These are phyloP conservation scores for Stentor coeruleus DNA, from an alignment of 73 alveolate genomes.

Conservation along the genomic window DNA sequence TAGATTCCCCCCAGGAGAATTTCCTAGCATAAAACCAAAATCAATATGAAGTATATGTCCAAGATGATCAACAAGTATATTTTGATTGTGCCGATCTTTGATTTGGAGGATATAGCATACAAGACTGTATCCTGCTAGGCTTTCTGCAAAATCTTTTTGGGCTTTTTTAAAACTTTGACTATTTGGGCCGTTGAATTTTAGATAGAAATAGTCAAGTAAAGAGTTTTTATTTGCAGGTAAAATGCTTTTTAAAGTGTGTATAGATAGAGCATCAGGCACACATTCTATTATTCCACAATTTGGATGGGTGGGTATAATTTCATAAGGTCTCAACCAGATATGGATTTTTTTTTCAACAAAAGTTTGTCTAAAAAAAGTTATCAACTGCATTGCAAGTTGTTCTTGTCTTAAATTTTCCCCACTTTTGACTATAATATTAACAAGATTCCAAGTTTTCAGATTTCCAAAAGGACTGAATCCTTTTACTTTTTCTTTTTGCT, in stretches of 20 bases:
- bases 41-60: slow-evolving; percentile 98
- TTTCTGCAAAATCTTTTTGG: slow-evolving; percentile 82
- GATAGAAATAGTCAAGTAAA: slow-evolving; percentile 46
- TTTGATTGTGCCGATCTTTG: slow-evolving; percentile 98
- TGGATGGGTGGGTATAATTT: slow-evolving; percentile 74
- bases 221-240: slow-evolving; percentile 32
- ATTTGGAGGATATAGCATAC: slow-evolving; percentile 89
- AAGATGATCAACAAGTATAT: slow-evolving; percentile 86
- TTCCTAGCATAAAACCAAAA: slow-evolving; percentile 93
- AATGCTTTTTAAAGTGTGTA: slow-evolving; percentile 74
- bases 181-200: slow-evolving; percentile 32
- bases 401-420: slow-evolving; percentile 87
- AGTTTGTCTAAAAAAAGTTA: slow-evolving; percentile 57
- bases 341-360: slow-evolving; percentile 45
- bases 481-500: slow-evolving; percentile 72
- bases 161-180: slow-evolving; percentile 76
- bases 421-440: slow-evolving; percentile 68
- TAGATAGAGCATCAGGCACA: slow-evolving; percentile 69
- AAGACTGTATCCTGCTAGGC: slow-evolving; percentile 96
- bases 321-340: slow-evolving; percentile 78
- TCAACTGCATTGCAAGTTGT: slow-evolving; percentile 85
- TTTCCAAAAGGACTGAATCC: slow-evolving; percentile 76
- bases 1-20: slow-evolving; percentile 89
- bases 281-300: slow-evolving; percentile 81
- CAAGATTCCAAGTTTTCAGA: slow-evolving; percentile 65